Evolutionary conservation across 1,139 yeast genomes (phyloP), one percentile per base, ranked within the genome.

Genomic region (Pichia sp.): DNA sequence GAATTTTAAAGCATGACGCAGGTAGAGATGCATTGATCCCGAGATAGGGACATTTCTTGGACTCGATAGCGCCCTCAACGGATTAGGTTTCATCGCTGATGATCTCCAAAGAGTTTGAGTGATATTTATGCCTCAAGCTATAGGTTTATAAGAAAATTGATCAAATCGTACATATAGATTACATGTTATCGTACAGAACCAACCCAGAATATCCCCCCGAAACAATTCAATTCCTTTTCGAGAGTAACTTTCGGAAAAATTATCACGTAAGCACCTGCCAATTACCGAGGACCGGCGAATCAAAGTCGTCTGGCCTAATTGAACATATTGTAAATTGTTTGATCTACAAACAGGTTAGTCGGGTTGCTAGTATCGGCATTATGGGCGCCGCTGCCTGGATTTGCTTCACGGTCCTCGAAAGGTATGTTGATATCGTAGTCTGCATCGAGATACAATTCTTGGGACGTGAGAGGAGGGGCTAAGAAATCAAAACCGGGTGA

Each of bases 301-400:
- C n/a, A 22, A n/a, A n/a, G n/a, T n/a, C n/a, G n/a, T n/a, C n/a
- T n/a, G 8, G 12, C 3, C 41, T 36, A 56, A 36, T 48, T 55
- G 41, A 55, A 55, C 58, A 58, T 55, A 13, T 56, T 54, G 22
- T 48, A 56, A n/a, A 58, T 56, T 5, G 58, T 55, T 13, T 44
- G 50, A 40, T 58, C 58, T 12, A 58, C 55, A 47, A 58, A 55
- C 6, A 47, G 42, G 22, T 53, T 48, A 3, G 55, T 39, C 12
- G 23, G 23, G 18, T 39, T 39, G 5, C 28, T 25, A 25, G 28
- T 25, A 25, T 25, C 9, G 42, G 2, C n/a, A 13, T 39, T 13
- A 10, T 18, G 7, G 13, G 23, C 7, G 13, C 4, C n/a, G n/a
- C 26, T n/a, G 7, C 22, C 23, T 18, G 26, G 16, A 18, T 23